Conservation (phyloP, 2,329 filamentous ascomycete genomes). For the Aspergillus hortae region DNA sequence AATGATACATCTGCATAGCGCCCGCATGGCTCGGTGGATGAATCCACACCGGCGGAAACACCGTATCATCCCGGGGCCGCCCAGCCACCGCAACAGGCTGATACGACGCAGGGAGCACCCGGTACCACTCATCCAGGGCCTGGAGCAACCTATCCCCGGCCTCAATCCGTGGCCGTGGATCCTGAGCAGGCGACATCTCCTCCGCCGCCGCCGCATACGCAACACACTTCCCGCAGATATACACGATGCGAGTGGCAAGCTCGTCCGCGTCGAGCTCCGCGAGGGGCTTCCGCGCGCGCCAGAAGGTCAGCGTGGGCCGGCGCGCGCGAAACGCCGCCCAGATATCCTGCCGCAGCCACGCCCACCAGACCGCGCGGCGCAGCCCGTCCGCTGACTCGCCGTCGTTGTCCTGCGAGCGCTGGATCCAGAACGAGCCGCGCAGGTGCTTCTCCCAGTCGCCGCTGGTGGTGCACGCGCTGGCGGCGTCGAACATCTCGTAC, state of each 20-base stretch:
- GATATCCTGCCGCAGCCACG: conserved; percentile 61
- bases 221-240: conserved; percentile 53
- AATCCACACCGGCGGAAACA: conserved; percentile 48
- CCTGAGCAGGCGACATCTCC: conserved; percentile 37
- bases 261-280: conserved; percentile 49
- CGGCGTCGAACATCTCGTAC: conserved; percentile 61
- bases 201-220: conserved; percentile 51
- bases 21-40: conserved; percentile 46
- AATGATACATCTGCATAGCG: conserved; percentile 50
- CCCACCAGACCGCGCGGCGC: conserved; percentile 60
- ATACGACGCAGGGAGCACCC: conserved; percentile 39
- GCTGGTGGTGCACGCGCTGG: conserved; percentile 17
- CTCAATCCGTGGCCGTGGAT: conserved; percentile 40
- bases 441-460: conserved; percentile 59
- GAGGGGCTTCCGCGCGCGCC: conserved; percentile 50
- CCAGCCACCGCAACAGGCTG: conserved; percentile 33
- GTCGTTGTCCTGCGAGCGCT: conserved; percentile 57
- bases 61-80: background rate
- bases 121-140: conserved; percentile 49
- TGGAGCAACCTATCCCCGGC: conserved; percentile 44
- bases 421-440: conserved; percentile 63
- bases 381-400: conserved; percentile 54
- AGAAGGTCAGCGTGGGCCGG: conserved; percentile 54
- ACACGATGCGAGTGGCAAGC: conserved; percentile 46
- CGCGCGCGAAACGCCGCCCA: conserved; percentile 61